These are phyloP conservation scores for Neurospora sp. DNA, from an alignment of 495 filamentous ascomycete species.

Conservation along the genomic window DNA sequence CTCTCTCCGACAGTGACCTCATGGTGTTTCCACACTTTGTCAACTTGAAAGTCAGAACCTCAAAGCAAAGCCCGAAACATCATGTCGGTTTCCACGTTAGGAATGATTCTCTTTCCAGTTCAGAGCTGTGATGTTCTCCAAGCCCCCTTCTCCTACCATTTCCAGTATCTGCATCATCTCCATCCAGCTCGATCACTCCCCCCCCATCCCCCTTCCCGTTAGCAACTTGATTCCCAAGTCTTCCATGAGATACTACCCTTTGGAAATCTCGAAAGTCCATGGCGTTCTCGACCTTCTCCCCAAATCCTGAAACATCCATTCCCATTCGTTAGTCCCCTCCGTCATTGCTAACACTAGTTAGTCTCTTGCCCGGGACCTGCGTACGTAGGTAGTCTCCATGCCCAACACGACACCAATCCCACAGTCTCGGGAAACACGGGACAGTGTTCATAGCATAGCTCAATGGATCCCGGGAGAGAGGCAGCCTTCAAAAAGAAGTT, in stretches of 20 bases:
- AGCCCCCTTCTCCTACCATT: background rate
- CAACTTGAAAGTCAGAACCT: background rate
- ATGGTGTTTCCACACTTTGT: background rate
- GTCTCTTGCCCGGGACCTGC: background rate
- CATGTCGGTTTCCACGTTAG: background rate
- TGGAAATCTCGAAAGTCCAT: background rate
- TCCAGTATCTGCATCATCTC: background rate
- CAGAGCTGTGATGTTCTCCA: background rate
- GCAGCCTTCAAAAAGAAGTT: background rate
- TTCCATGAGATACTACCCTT: background rate
- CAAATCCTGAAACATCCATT: background rate
- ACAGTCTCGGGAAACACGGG: slow-evolving; percentile 7
- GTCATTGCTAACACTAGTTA: background rate
- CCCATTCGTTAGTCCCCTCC: background rate
- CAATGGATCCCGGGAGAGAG: background rate
- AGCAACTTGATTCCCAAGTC: background rate
- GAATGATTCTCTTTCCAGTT: background rate
- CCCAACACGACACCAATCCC: slow-evolving; percentile 9
- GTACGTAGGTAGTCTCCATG: background rate
- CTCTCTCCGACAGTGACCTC: background rate
- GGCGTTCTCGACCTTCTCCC: background rate
- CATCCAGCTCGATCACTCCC: background rate
- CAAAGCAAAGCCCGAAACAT: background rate
- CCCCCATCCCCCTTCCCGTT: background rate
- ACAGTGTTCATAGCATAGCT: background rate